Evolutionary conservation across 345 rosid genomes (phyloP).

Genomic region (Zanthoxylum bungeanum): DNA sequence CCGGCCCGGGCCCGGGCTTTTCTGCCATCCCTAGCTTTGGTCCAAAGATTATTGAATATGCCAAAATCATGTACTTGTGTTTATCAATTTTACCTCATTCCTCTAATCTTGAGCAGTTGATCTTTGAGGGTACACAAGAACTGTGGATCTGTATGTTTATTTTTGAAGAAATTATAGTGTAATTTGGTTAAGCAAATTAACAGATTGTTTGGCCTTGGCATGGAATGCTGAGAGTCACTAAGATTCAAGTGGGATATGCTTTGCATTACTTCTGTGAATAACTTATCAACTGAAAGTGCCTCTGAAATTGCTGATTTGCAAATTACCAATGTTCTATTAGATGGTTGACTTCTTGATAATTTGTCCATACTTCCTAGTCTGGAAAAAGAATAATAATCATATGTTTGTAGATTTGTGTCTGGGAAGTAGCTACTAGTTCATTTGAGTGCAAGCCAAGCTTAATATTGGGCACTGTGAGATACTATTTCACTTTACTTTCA

Average conservation of each 20-base stretch:
- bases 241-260: constrained; percentile 1
- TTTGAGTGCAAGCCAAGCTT: no score
- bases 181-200: neutral
- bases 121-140: neutral
- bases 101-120: constrained; percentile 2
- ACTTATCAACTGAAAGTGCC: neutral
- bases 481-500: constrained; percentile 25
- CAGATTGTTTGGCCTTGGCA: neutral
- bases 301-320: neutral
- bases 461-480: constrained; percentile 4
- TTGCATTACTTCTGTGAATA: neutral
- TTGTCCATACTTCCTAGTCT: neutral
- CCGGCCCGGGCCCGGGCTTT: no score
- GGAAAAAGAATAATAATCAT: neutral
- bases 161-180: neutral
- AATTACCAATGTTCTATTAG: neutral
- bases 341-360: neutral
- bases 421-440: neutral
- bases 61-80: neutral
- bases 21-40: no score
- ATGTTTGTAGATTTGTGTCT: neutral
- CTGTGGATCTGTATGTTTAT: neutral
- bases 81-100: neutral
- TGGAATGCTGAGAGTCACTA: neutral
- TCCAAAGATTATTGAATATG: neutral